A percentile compares a stretch with the other conserved stretches of the same genome.
phyloP scores from a whole-genome alignment of 2,329 filamentous ascomycete species.

The Venturia asperata region DNA sequence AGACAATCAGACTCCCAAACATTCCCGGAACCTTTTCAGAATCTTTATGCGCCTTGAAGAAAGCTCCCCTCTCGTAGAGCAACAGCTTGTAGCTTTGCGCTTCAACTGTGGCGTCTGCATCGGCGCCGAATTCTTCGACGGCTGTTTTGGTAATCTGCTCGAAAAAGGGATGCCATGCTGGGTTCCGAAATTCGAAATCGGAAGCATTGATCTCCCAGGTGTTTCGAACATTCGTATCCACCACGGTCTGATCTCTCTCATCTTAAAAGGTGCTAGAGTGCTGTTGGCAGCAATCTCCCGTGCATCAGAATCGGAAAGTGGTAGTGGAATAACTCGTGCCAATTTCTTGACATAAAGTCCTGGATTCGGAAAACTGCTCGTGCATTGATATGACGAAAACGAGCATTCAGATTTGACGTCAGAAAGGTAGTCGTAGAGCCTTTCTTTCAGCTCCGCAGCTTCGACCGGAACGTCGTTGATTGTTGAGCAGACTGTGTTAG shows the following conservation, averaged over 20 bases:
- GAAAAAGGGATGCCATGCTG: conserved; percentile 24
- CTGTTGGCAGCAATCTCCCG: conserved; percentile 21
- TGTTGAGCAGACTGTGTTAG: neutral
- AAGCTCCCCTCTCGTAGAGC: conserved; percentile 24
- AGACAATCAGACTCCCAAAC: conserved; percentile 22
- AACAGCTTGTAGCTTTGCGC: conserved; percentile 23
- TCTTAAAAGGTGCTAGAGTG: conserved; percentile 28
- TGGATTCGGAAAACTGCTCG: neutral
- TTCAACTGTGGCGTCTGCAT: conserved; percentile 16
- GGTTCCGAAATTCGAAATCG: conserved; percentile 25
- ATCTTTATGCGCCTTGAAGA: conserved; percentile 24
- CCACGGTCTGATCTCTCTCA: conserved; percentile 27
- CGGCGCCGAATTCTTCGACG: conserved; percentile 21
- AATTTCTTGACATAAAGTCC: conserved; percentile 8
- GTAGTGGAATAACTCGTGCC: conserved; percentile 12
- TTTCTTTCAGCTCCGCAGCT: neutral
- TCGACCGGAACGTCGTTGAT: neutral
- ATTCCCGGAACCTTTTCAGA: neutral
- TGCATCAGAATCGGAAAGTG: conserved; percentile 16
- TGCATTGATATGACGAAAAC: neutral
- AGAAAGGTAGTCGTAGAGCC: neutral
- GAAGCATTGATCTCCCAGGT: conserved; percentile 29
- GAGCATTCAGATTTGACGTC: neutral
- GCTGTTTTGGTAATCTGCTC: conserved; percentile 21
- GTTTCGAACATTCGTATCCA: conserved; percentile 27